A percentile compares a stretch with the other conserved stretches of the same genome.
Evolutionary conservation across 2,329 filamentous ascomycete genomes (phyloP).

Genomic region (Colletotrichum salicis): DNA sequence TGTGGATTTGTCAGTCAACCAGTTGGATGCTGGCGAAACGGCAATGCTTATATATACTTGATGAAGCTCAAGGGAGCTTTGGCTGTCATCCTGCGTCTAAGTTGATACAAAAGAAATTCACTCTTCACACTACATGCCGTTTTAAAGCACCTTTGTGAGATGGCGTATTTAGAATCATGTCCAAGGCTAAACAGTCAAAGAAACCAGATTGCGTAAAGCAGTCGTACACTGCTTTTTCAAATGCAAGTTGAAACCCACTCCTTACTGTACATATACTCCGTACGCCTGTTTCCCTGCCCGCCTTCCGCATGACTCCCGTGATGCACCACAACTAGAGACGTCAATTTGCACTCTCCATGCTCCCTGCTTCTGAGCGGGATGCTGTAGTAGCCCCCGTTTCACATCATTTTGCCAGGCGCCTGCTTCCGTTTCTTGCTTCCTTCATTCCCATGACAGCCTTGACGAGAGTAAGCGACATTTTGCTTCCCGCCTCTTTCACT

Average conservation of each 20-base stretch:
- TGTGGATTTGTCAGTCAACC: too few species aligned
- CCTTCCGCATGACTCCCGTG: not conserved
- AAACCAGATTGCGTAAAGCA: not conserved
- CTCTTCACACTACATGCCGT: not conserved
- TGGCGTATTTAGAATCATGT: not conserved
- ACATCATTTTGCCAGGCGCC: not conserved
- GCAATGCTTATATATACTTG: too few species aligned
- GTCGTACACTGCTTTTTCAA: not conserved
- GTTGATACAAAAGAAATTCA: not conserved
- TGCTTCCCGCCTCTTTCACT: not conserved
- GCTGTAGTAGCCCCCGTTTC: not conserved
- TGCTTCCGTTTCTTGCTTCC: not conserved
- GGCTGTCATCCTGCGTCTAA: not conserved
- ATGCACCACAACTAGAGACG: not conserved
- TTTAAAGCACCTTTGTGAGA: not conserved
- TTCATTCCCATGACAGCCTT: not conserved
- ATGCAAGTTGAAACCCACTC: not conserved
- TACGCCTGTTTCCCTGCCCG: slow-evolving; percentile 6
- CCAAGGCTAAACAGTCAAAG: not conserved
- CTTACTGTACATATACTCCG: slow-evolving; percentile 17
- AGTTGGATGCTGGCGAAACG: too few species aligned
- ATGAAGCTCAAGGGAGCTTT: not conserved
- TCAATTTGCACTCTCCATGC: not conserved
- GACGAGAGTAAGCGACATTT: not conserved
- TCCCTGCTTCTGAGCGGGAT: not conserved